Evolutionary conservation across 1,139 yeast genomes (phyloP).

Genomic region (Blastobotrys capitulatus): DNA sequence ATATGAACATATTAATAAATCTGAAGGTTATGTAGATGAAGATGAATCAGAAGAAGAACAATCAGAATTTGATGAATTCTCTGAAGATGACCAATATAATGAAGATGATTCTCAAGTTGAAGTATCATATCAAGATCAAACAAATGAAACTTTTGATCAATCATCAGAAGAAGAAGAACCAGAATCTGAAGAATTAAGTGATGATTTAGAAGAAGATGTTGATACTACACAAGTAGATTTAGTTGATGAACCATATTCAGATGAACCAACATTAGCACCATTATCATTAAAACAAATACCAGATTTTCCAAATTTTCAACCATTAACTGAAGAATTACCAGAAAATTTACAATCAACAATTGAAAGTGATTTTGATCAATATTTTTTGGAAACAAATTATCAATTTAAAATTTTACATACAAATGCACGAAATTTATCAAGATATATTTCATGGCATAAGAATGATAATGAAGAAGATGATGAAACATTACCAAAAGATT

Average conservation of each 20-base stretch:
- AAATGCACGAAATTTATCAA: conserved; percentile 9
- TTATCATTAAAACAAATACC: background rate
- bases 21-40: background rate
- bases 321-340: background rate
- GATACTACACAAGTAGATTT: conserved; percentile 7
- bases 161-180: conserved; percentile 5
- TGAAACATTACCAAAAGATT: conserved; percentile 10
- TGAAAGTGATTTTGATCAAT: conserved; percentile 12
- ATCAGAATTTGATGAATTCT: background rate
- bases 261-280: background rate
- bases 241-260: conserved; percentile 5
- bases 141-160: background rate
- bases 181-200: conserved; percentile 8
- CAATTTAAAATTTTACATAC: conserved; percentile 17
- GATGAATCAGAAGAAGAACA: background rate
- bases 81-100: background rate
- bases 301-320: conserved; percentile 5
- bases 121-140: background rate
- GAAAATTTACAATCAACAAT: background rate
- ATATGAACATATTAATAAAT: conserved; percentile 1
- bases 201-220: conserved; percentile 10
- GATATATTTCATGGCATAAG: conserved; percentile 13
- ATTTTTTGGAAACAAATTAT: conserved; percentile 18
- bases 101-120: background rate
- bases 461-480: background rate